These are phyloP conservation scores for Eimeria acervulina DNA, from an alignment of 169 alveolate genomes.

Conservation along the genomic window DNA sequence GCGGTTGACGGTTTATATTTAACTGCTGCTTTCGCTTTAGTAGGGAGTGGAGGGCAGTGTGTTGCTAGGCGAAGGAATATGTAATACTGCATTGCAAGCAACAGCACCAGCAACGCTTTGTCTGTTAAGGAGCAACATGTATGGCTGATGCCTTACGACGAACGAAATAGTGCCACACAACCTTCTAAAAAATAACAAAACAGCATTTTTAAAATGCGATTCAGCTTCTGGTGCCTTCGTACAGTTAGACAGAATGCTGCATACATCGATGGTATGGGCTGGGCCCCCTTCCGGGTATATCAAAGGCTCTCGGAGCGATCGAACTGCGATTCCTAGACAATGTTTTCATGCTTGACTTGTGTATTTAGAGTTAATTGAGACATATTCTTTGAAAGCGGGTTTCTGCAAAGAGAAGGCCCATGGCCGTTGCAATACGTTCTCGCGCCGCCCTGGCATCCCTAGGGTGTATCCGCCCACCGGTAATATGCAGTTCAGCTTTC, in stretches of 20 bases:
- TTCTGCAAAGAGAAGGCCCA: not conserved
- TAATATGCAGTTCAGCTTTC: not conserved
- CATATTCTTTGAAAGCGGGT: not conserved
- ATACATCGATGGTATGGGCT: not conserved
- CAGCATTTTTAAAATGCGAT: no score
- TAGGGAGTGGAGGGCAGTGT: no score
- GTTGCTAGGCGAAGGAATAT: no score
- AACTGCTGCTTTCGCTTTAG: no score
- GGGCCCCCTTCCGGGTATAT: not conserved
- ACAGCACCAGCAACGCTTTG: no score
- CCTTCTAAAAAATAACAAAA: not conserved
- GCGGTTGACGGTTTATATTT: no score
- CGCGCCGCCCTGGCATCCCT: conserved; percentile 4
- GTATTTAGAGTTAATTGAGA: not conserved
- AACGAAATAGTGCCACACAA: not conserved
- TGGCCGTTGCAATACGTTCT: not conserved
- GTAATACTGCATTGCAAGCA: no score
- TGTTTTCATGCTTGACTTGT: not conserved
- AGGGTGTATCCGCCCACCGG: not conserved
- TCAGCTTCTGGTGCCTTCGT: not conserved
- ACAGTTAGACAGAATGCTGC: not conserved
- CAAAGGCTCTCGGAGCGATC: no score
- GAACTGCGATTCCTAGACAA: not conserved
- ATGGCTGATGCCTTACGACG: not conserved
- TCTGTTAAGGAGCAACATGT: no score